phyloP scores from a whole-genome alignment of 305 asterid genomes.

The Rubia peregrina region DNA sequence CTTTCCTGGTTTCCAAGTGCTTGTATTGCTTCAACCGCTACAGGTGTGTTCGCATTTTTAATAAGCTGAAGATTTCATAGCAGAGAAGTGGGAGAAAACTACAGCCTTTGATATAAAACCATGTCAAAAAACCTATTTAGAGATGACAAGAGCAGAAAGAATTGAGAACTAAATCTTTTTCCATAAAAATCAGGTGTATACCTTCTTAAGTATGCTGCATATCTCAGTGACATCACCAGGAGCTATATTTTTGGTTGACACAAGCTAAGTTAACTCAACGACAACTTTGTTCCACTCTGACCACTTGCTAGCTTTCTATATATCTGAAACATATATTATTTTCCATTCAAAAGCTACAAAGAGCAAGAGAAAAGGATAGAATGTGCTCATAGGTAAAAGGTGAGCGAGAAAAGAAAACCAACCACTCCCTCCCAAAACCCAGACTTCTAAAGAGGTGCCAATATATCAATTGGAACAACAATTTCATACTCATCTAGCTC shows the following conservation, averaged over 20 bases:
- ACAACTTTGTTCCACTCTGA: conserved; percentile 97
- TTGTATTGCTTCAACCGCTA: conserved; percentile 95
- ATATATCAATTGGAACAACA: conserved; percentile 95
- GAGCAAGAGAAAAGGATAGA: neutral
- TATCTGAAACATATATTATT: conserved; percentile 19
- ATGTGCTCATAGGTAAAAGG: neutral
- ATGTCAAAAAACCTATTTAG: neutral
- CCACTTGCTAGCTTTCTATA: conserved; percentile 98
- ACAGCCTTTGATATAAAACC: too few relatives aligned
- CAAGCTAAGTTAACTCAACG: conserved; percentile 92
- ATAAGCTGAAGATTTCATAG: conserved; percentile 61
- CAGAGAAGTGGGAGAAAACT: neutral
- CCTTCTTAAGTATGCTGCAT: conserved; percentile 95
- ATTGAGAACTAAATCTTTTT: neutral
- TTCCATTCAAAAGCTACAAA: neutral
- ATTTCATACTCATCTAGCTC: conserved; percentile 98
- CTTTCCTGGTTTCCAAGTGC: conserved; percentile 94
- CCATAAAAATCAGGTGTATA: neutral
- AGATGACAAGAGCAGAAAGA: neutral
- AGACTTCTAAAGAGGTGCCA: conserved; percentile 92
- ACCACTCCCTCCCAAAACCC: conserved; percentile 99
- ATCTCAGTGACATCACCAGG: conserved; percentile 96
- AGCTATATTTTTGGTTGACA: conserved; percentile 88
- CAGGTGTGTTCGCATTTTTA: conserved; percentile 95
- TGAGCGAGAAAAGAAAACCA: conserved; percentile 24